These are phyloP conservation scores for Monosporascus ibericus DNA, from an alignment of 2,329 filamentous ascomycete genomes.

Conservation along the genomic window DNA sequence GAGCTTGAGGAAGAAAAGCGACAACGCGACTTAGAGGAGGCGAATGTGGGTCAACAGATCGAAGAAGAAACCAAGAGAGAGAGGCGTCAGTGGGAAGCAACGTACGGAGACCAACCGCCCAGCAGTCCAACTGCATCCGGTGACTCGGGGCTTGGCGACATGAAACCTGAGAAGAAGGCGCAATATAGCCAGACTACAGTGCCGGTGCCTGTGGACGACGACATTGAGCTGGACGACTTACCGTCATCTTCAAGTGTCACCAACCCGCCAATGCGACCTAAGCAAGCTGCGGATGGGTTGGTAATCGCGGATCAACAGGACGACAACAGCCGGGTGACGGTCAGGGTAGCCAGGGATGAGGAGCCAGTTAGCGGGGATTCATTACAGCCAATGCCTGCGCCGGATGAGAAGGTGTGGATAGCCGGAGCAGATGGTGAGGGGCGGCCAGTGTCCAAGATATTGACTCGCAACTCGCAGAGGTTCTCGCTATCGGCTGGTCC, in stretches of 20 bases:
- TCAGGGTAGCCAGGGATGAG: conserved; percentile 48
- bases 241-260: conserved; percentile 23
- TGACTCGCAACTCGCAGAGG: conserved; percentile 19
- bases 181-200: conserved; percentile 26
- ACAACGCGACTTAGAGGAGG: conserved; percentile 51
- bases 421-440: conserved; percentile 25
- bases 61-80: conserved; percentile 58
- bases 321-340: conserved; percentile 42
- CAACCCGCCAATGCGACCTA: conserved; percentile 6
- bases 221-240: conserved; percentile 51
- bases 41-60: conserved; percentile 61
- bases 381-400: conserved; percentile 12
- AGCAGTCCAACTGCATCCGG: conserved; percentile 30
- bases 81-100: conserved; percentile 66
- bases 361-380: conserved; percentile 21
- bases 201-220: conserved; percentile 34
- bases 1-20: conserved; percentile 41
- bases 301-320: conserved; percentile 33
- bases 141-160: conserved; percentile 47
- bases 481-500: conserved; percentile 38
- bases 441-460: conserved; percentile 20
- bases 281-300: conserved; percentile 26
- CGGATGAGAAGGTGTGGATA: conserved; percentile 28
- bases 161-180: conserved; percentile 35
- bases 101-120: conserved; percentile 55